These are phyloP conservation scores for Teunomyces lycoperdinae DNA, from an alignment of 805 yeast species.

Conservation along the genomic window DNA sequence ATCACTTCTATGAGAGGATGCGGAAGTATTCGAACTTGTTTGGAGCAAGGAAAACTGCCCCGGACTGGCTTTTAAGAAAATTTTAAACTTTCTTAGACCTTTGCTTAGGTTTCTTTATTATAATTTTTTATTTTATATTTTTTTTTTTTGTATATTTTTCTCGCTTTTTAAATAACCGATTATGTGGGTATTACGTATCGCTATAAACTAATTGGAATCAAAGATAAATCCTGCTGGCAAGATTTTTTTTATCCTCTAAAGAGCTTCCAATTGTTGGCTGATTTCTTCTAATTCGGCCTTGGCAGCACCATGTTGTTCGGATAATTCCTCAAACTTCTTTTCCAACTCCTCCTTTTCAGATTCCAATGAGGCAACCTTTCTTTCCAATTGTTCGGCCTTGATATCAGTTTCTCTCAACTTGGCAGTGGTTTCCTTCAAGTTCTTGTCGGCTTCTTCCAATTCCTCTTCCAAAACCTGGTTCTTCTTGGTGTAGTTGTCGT, in stretches of 20 bases:
- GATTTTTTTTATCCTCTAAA: slow-evolving; percentile 25
- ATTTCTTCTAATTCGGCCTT: slow-evolving; percentile 95
- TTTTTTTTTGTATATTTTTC: background rate
- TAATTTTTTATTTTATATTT: background rate
- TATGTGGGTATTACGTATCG: background rate
- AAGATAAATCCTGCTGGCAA: background rate
- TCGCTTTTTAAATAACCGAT: background rate
- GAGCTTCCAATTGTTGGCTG: slow-evolving; percentile 88
- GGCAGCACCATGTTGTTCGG: slow-evolving; percentile 76
- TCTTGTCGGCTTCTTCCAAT: slow-evolving; percentile 84
- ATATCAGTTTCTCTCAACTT: slow-evolving; percentile 93
- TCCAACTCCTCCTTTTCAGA: slow-evolving; percentile 90
- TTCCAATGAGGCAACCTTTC: slow-evolving; percentile 89
- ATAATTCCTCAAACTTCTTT: slow-evolving; percentile 83
- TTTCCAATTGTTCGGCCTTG: slow-evolving; percentile 93
- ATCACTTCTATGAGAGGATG: too few relatives aligned
- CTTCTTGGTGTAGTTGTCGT: slow-evolving; percentile 89
- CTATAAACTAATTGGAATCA: background rate
- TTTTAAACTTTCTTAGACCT: background rate
- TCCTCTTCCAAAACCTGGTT: slow-evolving; percentile 86
- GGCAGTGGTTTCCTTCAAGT: slow-evolving; percentile 88
- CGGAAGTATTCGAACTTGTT: background rate
- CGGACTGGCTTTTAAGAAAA: background rate
- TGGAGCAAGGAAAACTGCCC: background rate
- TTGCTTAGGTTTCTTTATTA: background rate